Evolutionary conservation across 306 rosid species (phyloP).

Genomic region (Castanea mollissima): DNA sequence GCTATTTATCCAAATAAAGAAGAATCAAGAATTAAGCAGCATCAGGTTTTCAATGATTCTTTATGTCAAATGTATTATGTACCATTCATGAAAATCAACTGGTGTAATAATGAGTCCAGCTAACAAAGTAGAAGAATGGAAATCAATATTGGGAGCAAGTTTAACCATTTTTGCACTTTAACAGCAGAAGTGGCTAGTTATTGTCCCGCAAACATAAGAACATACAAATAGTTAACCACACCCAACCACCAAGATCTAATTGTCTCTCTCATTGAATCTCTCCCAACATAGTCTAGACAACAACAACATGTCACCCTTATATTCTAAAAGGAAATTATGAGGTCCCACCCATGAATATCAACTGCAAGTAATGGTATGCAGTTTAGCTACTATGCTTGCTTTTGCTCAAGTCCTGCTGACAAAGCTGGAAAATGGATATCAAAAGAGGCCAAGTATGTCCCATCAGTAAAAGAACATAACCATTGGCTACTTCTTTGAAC

Average conservation of each 20-base stretch:
- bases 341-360: conserved; percentile 35
- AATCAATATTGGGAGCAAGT: conserved; percentile 33
- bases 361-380: background rate
- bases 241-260: background rate
- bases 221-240: background rate
- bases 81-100: no score
- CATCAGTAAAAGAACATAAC: no score
- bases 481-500: no score
- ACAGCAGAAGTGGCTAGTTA: conserved; percentile 28
- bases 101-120: background rate
- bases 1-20: no score
- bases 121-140: conserved; percentile 21
- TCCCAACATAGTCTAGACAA: background rate
- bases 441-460: no score
- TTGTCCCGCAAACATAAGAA: conserved; percentile 27
- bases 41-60: background rate
- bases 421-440: no score
- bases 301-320: background rate
- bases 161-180: conserved; percentile 31
- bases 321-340: background rate
- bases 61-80: no score
- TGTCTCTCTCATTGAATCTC: background rate
- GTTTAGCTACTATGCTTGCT: no score
- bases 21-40: no score
- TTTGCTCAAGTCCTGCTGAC: no score